Base-by-base conservation (phyloP, 306 rosid species). In the Mimosa pudica region DNA sequence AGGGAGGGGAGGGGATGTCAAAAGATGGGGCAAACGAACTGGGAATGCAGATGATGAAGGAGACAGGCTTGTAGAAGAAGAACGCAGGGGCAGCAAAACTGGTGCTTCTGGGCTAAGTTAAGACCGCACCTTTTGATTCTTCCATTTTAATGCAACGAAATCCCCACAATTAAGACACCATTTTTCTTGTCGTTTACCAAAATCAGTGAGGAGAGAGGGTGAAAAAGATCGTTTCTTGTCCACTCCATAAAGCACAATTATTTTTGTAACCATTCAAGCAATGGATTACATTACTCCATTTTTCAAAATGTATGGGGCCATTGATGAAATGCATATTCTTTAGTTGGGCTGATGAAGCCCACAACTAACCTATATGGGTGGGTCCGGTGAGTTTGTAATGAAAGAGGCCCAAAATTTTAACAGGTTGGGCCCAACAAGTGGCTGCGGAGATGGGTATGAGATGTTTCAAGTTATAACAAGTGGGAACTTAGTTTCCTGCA, bases 1-100 rank as follows among this genome's bases (percentile, higher is more conserved):
- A 20, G 36, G 13, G 10, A 6, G 74, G 0, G 57, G 12, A 14
- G n/a, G 12, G 41, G 12, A 2, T 69, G 38, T 11, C 18, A 60
- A 46, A 79, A 9, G 42, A 13, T 10, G 35, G 72, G 72, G 60
- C 32, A 17, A 45, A 36, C 75, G 54, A 24, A 6, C 67, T 6
- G 16, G 45, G 45, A 17, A 45, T 44, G 70, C 38, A 45, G 58
- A 12, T 2, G n/a, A 55, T 16, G 36, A 24, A 24, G 65, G 5
- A 41, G 81, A 55, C 20, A 78, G 41, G 69, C 68, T 55, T 69
- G 70, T 10, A 58, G 80, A 17, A 38, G 44, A 67, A 36, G 67
- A 65, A 32, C 4, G 44, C 52, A 38, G 64, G 9, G 36, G 13
- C 13, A 3, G 30, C 46, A 49, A 49, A 63, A 51, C 44, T 4